phyloP scores from a whole-genome alignment of 2,329 filamentous ascomycete species.

The Pseudogymnoascus sp. region DNA sequence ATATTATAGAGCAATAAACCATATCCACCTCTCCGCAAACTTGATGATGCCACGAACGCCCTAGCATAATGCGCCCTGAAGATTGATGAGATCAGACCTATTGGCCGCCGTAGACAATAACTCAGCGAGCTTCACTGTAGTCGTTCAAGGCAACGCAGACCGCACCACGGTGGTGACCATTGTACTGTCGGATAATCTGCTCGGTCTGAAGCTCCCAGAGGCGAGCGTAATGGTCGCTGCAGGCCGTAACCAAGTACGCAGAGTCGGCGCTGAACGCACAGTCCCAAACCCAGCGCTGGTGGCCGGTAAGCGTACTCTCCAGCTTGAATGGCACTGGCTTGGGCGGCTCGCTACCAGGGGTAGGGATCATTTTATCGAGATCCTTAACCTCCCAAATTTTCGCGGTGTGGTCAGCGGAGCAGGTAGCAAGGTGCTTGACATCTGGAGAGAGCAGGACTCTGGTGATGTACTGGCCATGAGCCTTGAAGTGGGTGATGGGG shows the following conservation, averaged over 20 bases:
- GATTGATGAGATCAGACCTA: not conserved
- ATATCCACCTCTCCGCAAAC: not conserved
- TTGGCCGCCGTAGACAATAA: not conserved
- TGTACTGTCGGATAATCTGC: slow-evolving; percentile 67
- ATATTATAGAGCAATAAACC: not conserved
- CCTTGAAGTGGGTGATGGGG: slow-evolving; percentile 64
- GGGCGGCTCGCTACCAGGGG: not conserved
- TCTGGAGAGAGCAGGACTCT: slow-evolving; percentile 67
- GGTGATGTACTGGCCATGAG: slow-evolving; percentile 67
- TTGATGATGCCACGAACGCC: slow-evolving; percentile 5
- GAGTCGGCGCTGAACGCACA: slow-evolving; percentile 69
- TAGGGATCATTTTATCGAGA: slow-evolving; percentile 43
- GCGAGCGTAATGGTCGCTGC: slow-evolving; percentile 65
- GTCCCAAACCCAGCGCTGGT: slow-evolving; percentile 75
- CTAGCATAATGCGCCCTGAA: not conserved
- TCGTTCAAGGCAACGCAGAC: slow-evolving; percentile 69
- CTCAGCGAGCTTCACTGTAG: slow-evolving; percentile 33
- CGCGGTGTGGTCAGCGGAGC: slow-evolving; percentile 71
- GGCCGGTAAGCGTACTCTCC: slow-evolving; percentile 62
- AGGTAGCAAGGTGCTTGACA: slow-evolving; percentile 67
- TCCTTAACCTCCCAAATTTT: slow-evolving; percentile 92
- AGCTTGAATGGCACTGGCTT: slow-evolving; percentile 46
- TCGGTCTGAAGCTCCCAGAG: slow-evolving; percentile 66
- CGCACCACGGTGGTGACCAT: slow-evolving; percentile 65
- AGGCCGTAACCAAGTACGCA: slow-evolving; percentile 68